A percentile compares a stretch with the other conserved stretches of the same genome.
Conservation (phyloP, 1,284 basidiomycete species). For the Cystobasidium pallidum region DNA sequence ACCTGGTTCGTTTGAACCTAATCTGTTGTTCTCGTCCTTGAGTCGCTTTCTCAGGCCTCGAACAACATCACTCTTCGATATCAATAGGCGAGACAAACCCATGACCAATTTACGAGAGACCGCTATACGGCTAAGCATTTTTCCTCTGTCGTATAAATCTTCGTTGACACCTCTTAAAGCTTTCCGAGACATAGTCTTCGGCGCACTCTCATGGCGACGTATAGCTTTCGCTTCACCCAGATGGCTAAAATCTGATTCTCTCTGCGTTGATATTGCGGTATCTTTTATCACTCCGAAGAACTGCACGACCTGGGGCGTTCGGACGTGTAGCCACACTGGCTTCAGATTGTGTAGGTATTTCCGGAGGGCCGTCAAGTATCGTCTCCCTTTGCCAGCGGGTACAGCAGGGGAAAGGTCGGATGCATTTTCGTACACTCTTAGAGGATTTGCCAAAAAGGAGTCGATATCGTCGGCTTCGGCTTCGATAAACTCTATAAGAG, state of each 20-base stretch:
- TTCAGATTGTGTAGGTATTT: background rate
- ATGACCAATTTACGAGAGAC: conserved; percentile 79
- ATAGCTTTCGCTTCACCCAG: conserved; percentile 4
- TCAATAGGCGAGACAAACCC: conserved; percentile 74
- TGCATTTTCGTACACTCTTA: background rate
- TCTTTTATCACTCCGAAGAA: conserved; percentile 11
- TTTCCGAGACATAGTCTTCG: conserved; percentile 29
- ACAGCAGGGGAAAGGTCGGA: background rate
- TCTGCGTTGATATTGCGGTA: conserved; percentile 1
- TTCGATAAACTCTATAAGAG: conserved; percentile 80
- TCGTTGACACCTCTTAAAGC: conserved; percentile 32
- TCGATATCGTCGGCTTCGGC: conserved; percentile 80
- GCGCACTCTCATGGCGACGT: background rate
- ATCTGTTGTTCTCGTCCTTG: conserved; percentile 46
- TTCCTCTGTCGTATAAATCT: conserved; percentile 34
- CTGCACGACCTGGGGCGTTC: background rate
- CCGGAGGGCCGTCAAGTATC: background rate
- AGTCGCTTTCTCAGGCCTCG: conserved; percentile 74
- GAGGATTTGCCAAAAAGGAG: conserved; percentile 63
- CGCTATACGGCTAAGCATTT: conserved; percentile 72
- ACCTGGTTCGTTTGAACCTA: conserved; percentile 44
- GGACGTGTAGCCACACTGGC: background rate
- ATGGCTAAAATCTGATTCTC: conserved; percentile 28
- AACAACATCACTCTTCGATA: conserved; percentile 80
- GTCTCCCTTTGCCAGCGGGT: background rate